These are phyloP conservation scores for Nannochloropsis salina DNA, from an alignment of 108 stramenopile genomes.

Conservation along the genomic window DNA sequence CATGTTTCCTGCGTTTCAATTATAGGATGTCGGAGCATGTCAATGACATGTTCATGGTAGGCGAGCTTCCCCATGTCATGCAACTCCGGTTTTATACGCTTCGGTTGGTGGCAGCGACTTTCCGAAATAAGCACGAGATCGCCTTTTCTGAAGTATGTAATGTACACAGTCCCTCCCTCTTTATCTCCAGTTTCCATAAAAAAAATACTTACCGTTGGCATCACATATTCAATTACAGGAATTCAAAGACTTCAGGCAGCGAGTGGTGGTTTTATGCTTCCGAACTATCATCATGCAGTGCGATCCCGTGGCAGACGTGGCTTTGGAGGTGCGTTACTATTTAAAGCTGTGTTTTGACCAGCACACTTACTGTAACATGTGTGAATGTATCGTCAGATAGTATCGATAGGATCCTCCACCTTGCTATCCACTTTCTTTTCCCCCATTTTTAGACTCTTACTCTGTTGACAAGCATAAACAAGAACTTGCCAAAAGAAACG, in stretches of 20 bases:
- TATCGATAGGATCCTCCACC: not conserved
- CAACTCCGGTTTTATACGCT: not conserved
- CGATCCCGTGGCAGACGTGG: not conserved
- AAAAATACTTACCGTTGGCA: no score
- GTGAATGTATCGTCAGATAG: no score
- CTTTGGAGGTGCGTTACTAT: not conserved
- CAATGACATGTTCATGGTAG: not conserved
- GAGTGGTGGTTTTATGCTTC: not conserved
- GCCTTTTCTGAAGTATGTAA: not conserved
- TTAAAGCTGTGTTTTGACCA: no score
- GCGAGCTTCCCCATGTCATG: not conserved
- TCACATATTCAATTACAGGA: not conserved
- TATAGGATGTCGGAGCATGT: not conserved
- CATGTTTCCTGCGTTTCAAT: not conserved
- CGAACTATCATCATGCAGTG: slow-evolving; percentile 8
- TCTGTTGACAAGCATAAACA: not conserved
- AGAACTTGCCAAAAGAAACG: not conserved
- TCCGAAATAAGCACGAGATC: not conserved
- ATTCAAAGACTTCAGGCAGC: not conserved
- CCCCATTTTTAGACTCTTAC: not conserved
- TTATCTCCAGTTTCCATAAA: not conserved
- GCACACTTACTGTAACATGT: no score
- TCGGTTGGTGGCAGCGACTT: not conserved
- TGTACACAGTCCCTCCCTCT: not conserved
- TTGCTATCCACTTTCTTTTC: not conserved